Base-by-base conservation (phyloP, 306 rosid species). In the Betula pendula region DNA sequence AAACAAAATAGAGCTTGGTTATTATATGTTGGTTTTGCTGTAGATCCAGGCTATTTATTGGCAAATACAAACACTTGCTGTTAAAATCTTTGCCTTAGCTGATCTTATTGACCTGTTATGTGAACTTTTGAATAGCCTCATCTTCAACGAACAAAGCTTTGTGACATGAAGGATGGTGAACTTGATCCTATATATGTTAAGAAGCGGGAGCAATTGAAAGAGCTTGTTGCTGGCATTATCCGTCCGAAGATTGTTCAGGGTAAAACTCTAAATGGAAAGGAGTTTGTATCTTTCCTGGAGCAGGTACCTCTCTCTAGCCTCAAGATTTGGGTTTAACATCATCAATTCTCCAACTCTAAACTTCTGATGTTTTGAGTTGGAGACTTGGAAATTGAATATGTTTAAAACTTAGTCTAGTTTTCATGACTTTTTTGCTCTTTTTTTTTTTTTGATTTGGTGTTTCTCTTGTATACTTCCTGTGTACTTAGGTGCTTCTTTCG, bases 161-260 rank as follows among this genome's bases (percentile, higher is more conserved):
- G 99, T 82, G 99, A 95, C 63, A 78, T 95, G 97, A 89, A 92
- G 76, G 99, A 95, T 81, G 76, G 65, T 47, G 99, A 90, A 65
- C 97, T 95, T 45, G 99, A 95, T 73, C 90, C 85, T 4, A 24
- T 76, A 45, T 95, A 95, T 85, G 91, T 95, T 44, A 76, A 80
- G 76, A 92, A 72, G 83, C 89, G 97, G 84, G 97, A 95, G 68
- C 81, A 87, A 79, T 74, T 95, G 78, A 95, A 95, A 84, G 84
- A 88, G 80, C 82, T 95, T 80, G 97, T 95, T 77, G 75, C 91
- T 59, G 86, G 92, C 82, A 85, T 90, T 71, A 83, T 92, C 75
- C 90, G 79, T 84, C 99, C 99, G 12, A 95, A 95, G 89, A 86
- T 92, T 84, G 99, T 92, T 77, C 97, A 83, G 77, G 93, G 99